Evolutionary conservation across 2,329 filamentous ascomycete genomes (phyloP).

Genomic region (Penicillium sp.): DNA sequence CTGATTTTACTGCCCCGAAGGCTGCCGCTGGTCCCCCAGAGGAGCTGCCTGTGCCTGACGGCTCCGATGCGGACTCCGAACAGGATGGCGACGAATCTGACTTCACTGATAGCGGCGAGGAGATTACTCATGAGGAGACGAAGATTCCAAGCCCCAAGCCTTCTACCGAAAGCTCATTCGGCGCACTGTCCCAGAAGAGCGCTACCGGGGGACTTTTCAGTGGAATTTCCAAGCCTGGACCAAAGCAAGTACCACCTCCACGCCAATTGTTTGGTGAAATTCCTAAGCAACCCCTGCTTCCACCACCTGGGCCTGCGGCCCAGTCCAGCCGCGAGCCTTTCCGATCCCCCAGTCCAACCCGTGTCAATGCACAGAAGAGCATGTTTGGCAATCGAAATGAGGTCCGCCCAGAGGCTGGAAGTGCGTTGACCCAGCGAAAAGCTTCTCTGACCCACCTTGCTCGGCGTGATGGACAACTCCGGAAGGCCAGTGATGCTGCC

Average conservation of each 20-base stretch:
- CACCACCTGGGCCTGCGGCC: constrained; percentile 34
- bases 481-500: constrained; percentile 23
- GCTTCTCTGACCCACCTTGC: constrained; percentile 36
- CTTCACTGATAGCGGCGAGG: constrained; percentile 48
- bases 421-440: constrained; percentile 42
- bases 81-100: constrained; percentile 38
- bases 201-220: constrained; percentile 43
- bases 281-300: constrained; percentile 35
- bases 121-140: constrained; percentile 43
- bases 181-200: constrained; percentile 35
- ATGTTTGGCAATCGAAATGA: constrained; percentile 30
- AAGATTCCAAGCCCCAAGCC: constrained; percentile 38
- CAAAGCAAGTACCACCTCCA: constrained; percentile 25
- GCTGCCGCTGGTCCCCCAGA: constrained; percentile 5
- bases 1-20: background rate
- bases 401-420: constrained; percentile 34
- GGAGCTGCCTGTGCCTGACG: constrained; percentile 33
- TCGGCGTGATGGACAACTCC: constrained; percentile 27
- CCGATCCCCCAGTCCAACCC: constrained; percentile 49
- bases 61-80: constrained; percentile 35
- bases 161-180: constrained; percentile 48
- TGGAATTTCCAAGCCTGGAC: constrained; percentile 33
- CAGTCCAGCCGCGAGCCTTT: constrained; percentile 36
- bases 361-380: constrained; percentile 29
- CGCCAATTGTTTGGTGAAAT: constrained; percentile 47